Percentiles rank a stretch among this genome's conserved stretches.
Evolutionary conservation across 1,284 basidiomycete genomes (phyloP).

Genomic region (Phlebopus sp.): DNA sequence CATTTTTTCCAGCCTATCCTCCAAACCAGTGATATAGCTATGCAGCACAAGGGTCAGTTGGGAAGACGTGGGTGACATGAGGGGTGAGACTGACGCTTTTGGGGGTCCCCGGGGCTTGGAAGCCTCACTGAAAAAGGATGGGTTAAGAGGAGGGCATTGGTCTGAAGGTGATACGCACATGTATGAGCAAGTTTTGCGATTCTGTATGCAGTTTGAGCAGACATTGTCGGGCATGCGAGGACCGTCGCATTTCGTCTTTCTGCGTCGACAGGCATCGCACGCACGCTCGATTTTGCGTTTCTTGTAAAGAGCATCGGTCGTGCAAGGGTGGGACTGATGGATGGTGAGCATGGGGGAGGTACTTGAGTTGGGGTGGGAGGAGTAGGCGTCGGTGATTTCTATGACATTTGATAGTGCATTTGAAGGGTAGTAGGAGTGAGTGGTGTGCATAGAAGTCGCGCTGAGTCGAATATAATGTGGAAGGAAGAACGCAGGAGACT

Average conservation of each 20-base stretch:
- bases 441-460: slow-evolving; percentile 23
- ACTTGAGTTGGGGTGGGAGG: slow-evolving; percentile 2
- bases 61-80: not conserved
- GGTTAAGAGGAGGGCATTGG: slow-evolving; percentile 2
- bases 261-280: slow-evolving; percentile 66
- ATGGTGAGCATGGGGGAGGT: slow-evolving; percentile 12
- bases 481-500: slow-evolving; percentile 1
- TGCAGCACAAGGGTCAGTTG: not conserved
- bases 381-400: slow-evolving; percentile 25
- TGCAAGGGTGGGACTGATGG: slow-evolving; percentile 5
- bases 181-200: slow-evolving; percentile 69
- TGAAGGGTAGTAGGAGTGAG: slow-evolving; percentile 10
- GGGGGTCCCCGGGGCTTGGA: slow-evolving; percentile 82
- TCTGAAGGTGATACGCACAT: slow-evolving; percentile 44
- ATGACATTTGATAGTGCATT: slow-evolving; percentile 26
- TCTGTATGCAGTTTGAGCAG: slow-evolving; percentile 73
- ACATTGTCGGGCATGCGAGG: slow-evolving; percentile 53
- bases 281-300: slow-evolving; percentile 63
- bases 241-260: slow-evolving; percentile 72
- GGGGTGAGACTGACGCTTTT: slow-evolving; percentile 59
- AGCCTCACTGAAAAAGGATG: slow-evolving; percentile 48
- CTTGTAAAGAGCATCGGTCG: slow-evolving; percentile 31
- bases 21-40: slow-evolving; percentile 75
- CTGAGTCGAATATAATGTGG: not conserved
- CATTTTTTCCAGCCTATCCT: slow-evolving; percentile 71